Conservation (phyloP, 495 filamentous ascomycete genomes). For the Aspergillus affinis region DNA sequence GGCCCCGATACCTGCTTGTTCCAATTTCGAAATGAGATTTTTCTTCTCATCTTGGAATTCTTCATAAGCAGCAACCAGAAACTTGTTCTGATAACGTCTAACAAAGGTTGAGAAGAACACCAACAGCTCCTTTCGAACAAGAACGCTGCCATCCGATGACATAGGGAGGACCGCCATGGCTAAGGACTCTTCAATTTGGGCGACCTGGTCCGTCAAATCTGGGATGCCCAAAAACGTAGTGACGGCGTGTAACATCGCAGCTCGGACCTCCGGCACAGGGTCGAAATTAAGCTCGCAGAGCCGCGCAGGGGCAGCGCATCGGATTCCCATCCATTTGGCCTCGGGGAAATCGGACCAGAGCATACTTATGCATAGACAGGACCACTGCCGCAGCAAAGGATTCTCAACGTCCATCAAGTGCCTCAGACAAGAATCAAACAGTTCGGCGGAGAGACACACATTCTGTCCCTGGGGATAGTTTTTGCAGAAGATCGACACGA, state of each 20-base stretch:
- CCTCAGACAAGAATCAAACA: conserved; percentile 78
- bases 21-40: conserved; percentile 51
- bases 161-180: conserved; percentile 82
- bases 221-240: conserved; percentile 92
- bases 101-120: conserved; percentile 94
- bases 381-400: conserved; percentile 90
- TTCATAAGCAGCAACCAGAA: conserved; percentile 88
- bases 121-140: conserved; percentile 88
- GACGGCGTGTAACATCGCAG: conserved; percentile 88
- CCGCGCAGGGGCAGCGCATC: conserved; percentile 72
- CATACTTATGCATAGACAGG: conserved; percentile 92
- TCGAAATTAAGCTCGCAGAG: conserved; percentile 83
- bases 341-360: conserved; percentile 89
- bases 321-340: conserved; percentile 91
- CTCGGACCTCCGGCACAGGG: conserved; percentile 88
- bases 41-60: conserved; percentile 84
- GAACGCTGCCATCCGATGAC: conserved; percentile 84
- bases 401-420: conserved; percentile 85
- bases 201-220: conserved; percentile 87
- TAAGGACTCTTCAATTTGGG: conserved; percentile 83
- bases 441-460: conserved; percentile 75
- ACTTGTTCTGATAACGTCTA: conserved; percentile 86
- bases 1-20: conserved; percentile 26
- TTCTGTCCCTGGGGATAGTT: conserved; percentile 86
- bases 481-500: conserved; percentile 94